Evolutionary conservation across 2,329 filamentous ascomycete genomes (phyloP), one percentile per base, ranked within the genome.

Genomic region (Fusarium incarnatum): DNA sequence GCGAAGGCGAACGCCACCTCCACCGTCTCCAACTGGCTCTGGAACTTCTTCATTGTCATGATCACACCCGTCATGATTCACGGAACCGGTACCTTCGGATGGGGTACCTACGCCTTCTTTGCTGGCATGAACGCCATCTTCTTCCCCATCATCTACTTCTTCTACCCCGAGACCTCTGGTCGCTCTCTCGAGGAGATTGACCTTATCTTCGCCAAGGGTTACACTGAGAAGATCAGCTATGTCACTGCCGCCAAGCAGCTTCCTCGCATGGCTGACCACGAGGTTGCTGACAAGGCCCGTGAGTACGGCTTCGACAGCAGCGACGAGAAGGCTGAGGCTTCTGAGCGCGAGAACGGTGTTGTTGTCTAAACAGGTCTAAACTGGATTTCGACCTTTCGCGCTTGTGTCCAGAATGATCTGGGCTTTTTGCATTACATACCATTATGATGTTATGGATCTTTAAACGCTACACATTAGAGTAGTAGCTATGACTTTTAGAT

Each of bases 61-160:
- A 92, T 93, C 81, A 93, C 91, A 0, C 90, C 91, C 1, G 92
- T 92, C 77, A 93, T 93, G 40, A 82, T 91, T 13, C 79, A 85
- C 55, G 83, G 85, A 32, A 87, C 81, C 5, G 79, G 78, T 13
- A 86, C 80, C 67, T 81, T 82, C 22, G 81, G 82, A 4, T 89
- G 83, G 79, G 85, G 86, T 41, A 84, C 84, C 1, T 89, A 82
- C 6, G 78, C 81, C 37, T 83, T 82, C 67, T 89, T 86, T 76
- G 83, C 85, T 3, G 80, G 82, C n/a, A 82, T 86, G 71, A 86
- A 85, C 76, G 82, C 82, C 41, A 74, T 79, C 23, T 85, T 87
- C 67, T 75, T 86, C 30, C 84, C 84, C 2, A 80, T 84, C 64
- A 84, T 86, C 7, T 84, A 82, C 70, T 78, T 84, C 68, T 79